Base-by-base conservation (phyloP, 1,139 yeast species). In the Hyphopichia wangnamkhiaoensis region DNA sequence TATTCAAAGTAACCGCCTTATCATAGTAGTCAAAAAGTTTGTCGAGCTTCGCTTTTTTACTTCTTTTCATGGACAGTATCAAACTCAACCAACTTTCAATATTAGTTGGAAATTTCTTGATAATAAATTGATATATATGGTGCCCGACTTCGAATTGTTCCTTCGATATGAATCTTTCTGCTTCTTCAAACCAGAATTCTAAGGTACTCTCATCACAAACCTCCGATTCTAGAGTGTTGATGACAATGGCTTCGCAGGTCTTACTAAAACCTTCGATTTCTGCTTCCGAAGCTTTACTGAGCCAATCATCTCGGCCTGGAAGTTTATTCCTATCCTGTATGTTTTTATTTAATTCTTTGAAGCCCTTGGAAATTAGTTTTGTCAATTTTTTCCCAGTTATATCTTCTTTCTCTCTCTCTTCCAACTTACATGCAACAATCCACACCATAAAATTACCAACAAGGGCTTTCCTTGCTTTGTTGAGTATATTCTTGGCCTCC, bases 351-450 rank as follows among this genome's bases (percentile, higher is more conserved):
- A 58, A 42, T 35, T 79, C 78, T 28, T 69, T 61, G 16, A 80
- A 63, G 5, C 86, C 91, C 45, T 78, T 77, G 7, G 58, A 63
- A 37, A 87, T 54, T 33, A 83, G 51, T 43, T 73, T 74, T 1
- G 48, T 47, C 5, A 74, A 50, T 40, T 73, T 73, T 18, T 66
- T 63, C 6, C 59, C 65, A 2, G 71, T 60, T 0, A 61, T 53
- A 0, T 43, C 39, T 1, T 58, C 55, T 29, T 61, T 54, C 31
- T 65, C 71, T 37, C 75, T 68, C 53, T 88, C 95, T 58, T 89
- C 95, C 13, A 89, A 56, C 43, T 81, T 76, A 1, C 82, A 75
- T 1, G 90, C 91, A 0, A 83, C 71, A 1, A 88, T 62, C 94
- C 95, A 88, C 1, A 89, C 71, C 20, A 72, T 70, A 34, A 71